Percentiles rank a stretch among this genome's conserved stretches.
phyloP scores from a whole-genome alignment of 1,284 basidiomycete species.

The Lentinus polychrous region DNA sequence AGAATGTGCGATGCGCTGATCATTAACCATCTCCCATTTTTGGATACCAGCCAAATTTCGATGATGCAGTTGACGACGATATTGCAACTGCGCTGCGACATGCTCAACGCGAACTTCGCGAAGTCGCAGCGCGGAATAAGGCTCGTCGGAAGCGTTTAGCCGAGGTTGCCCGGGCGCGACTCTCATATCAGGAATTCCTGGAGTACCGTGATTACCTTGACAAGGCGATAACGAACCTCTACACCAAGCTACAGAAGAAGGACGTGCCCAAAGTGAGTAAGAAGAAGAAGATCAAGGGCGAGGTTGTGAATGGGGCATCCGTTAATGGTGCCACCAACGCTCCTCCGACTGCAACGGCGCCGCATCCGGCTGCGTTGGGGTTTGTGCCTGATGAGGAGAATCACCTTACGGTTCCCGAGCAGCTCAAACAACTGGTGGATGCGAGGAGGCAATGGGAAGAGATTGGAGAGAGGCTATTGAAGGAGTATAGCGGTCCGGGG shows the following conservation, averaged over 20 bases:
- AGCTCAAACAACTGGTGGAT: conserved; percentile 62
- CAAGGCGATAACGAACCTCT: conserved; percentile 68
- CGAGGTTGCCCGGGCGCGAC: conserved; percentile 76
- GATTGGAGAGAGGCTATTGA: conserved; percentile 59
- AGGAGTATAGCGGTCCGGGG: conserved; percentile 37
- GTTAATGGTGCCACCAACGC: conserved; percentile 17
- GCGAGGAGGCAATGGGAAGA: conserved; percentile 72
- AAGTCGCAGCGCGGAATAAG: conserved; percentile 77
- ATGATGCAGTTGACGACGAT: conserved; percentile 83
- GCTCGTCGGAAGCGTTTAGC: conserved; percentile 71
- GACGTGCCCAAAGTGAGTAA: conserved; percentile 57
- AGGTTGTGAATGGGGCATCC: conserved; percentile 27
- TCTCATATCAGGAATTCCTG: conserved; percentile 87
- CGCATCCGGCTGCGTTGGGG: conserved; percentile 61
- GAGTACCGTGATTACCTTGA: conserved; percentile 77
- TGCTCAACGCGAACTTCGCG: conserved; percentile 77
- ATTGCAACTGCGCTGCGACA: conserved; percentile 86
- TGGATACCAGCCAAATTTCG: conserved; percentile 61
- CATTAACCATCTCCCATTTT: conserved; percentile 4
- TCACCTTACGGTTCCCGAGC: conserved; percentile 60
- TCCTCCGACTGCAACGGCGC: conserved; percentile 26
- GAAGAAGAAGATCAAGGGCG: conserved; percentile 57
- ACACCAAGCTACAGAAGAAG: conserved; percentile 70
- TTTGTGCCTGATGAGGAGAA: conserved; percentile 63
- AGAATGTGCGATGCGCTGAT: neutral